phyloP scores from a whole-genome alignment of 2,329 filamentous ascomycete species.

The Cytospora mali region DNA sequence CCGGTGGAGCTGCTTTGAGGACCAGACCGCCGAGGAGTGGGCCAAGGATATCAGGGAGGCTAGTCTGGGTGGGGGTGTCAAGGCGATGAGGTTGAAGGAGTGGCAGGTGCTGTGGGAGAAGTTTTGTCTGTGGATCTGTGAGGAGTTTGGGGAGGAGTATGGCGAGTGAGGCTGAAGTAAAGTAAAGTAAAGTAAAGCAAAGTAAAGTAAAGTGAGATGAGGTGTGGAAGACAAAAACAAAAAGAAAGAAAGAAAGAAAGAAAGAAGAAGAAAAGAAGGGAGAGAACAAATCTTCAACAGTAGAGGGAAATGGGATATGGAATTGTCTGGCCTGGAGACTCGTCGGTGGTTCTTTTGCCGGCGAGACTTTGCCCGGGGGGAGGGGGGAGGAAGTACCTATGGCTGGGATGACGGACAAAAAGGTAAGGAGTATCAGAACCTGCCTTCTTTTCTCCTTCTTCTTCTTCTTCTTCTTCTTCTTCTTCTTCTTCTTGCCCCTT shows the following conservation, averaged over 20 bases:
- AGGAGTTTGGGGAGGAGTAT: constrained; percentile 72
- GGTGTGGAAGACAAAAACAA: too few species aligned
- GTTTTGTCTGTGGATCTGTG: constrained; percentile 88
- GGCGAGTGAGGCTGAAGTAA: constrained; percentile 36
- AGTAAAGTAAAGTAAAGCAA: not conserved
- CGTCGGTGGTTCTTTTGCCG: not conserved
- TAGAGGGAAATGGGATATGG: not conserved
- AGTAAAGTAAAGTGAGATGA: not conserved
- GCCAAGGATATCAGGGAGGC: constrained; percentile 72
- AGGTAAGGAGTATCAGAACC: not conserved
- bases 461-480: too few species aligned
- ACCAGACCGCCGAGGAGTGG: constrained; percentile 74
- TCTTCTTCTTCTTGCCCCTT: not conserved
- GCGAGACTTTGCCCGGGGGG: not conserved
- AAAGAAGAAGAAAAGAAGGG: too few species aligned
- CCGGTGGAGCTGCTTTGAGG: constrained; percentile 86
- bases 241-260: too few species aligned
- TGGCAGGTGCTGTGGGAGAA: constrained; percentile 85
- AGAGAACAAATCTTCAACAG: too few species aligned
- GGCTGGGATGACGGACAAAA: not conserved
- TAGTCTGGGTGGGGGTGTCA: constrained; percentile 68
- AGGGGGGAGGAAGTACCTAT: not conserved
- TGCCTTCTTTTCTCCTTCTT: not conserved
- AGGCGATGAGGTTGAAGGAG: constrained; percentile 72
- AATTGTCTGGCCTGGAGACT: not conserved